Base-by-base conservation (phyloP, 257 asterid genomes). In the Anisodus acutangulus region DNA sequence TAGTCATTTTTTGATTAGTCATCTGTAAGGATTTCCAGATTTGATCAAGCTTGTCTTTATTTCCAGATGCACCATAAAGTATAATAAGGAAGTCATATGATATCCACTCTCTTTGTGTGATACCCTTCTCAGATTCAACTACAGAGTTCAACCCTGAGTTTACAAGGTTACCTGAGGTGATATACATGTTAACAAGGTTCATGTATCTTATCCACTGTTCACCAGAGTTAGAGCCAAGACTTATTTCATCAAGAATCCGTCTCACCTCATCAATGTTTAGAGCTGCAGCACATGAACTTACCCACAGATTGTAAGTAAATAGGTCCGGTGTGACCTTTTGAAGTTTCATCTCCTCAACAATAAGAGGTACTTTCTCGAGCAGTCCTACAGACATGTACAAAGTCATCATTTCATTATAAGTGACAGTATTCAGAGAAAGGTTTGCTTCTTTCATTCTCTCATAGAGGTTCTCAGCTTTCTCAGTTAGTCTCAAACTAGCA, bases 391-490 rank as follows among this genome's bases (percentile, higher is more conserved):
- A 92, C 89, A 93, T 91, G 90, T 93, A 94, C 69, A 96, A 84
- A 59, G 99, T 94, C 98, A 96, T 94, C 83, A 96, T 88, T 88
- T 96, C 99, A 9, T 96, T 96, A 91, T 92, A 94, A 60, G 99
- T 93, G 90, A 93, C 80, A 41, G 97, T 94, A 31, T 63, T 86
- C 74, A 92, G 85, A n/a, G 95, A 84, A 84, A 94, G 90, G 86
- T 92, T 91, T 84, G 89, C 89, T 85, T 71, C 85, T 84, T 90
- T 92, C 85, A 92, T 93, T 90, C 90, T 89, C 83, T 88, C 87
- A 47, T 85, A 93, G 70, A 93, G 93, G 31, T 60, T 88, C 88
- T 96, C 98, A n/a, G 98, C 97, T 85, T 93, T 91, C 9, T 90
- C 97, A 17, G 84, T 83, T 81, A 90, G 93, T 91, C 91, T 94